A percentile compares a stretch with the other conserved stretches of the same genome.
Conservation (phyloP, 2,329 filamentous ascomycete genomes). For the Ophiostoma pallidulum region DNA sequence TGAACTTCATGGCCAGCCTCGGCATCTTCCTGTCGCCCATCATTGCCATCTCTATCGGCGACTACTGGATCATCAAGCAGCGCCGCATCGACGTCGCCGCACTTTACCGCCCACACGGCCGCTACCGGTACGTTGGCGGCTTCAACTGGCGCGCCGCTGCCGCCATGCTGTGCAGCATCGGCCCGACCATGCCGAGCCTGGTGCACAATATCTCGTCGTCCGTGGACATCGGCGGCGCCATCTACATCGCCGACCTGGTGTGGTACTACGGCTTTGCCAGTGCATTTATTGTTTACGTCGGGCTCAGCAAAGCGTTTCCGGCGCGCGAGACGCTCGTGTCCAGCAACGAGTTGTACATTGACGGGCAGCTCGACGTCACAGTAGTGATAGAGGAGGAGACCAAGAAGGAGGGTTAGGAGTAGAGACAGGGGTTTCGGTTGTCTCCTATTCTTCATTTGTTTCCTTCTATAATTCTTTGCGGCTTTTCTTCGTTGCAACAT, state of each 20-base stretch:
- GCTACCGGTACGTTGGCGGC: constrained; percentile 32
- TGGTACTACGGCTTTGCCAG: constrained; percentile 12
- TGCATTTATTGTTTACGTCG: constrained; percentile 2
- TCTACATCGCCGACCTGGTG: constrained; percentile 5
- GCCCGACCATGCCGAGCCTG: constrained; percentile 14
- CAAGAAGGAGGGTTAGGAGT: no score
- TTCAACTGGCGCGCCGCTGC: constrained; percentile 16
- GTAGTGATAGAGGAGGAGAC: neutral
- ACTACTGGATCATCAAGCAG: constrained; percentile 19
- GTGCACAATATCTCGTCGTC: constrained; percentile 11
- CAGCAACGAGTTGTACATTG: neutral
- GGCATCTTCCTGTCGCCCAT: constrained; percentile 55
- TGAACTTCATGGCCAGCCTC: constrained; percentile 55
- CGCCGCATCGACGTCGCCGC: constrained; percentile 13
- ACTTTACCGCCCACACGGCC: constrained; percentile 28
- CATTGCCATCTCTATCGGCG: constrained; percentile 26
- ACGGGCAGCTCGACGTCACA: neutral
- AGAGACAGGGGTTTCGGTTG: no score
- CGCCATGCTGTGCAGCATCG: constrained; percentile 17
- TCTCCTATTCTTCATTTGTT: no score
- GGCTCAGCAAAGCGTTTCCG: constrained; percentile 7
- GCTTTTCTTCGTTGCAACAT: no score
- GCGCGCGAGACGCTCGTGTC: constrained; percentile 6
- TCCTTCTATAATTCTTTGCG: no score
- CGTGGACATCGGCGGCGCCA: constrained; percentile 12